Evolutionary conservation across 2,329 filamentous ascomycete genomes (phyloP), one percentile per base, ranked within the genome.

Genomic region (Diaporthe nobilis): DNA sequence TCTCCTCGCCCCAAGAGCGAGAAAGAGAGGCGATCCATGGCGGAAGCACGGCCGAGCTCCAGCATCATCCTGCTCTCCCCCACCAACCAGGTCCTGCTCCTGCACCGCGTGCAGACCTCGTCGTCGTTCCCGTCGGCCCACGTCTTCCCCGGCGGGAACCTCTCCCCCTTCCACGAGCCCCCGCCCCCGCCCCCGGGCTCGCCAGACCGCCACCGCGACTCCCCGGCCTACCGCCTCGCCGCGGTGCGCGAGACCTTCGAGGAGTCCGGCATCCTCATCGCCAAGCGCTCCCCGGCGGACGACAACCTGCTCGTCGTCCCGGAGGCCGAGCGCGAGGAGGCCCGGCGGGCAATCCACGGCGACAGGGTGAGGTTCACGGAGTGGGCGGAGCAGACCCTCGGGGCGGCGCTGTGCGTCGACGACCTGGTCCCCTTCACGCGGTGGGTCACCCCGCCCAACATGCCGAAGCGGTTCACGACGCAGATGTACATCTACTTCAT

Each of bases 401-500:
- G 37, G 9, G 73, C 60, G 31, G 49, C 49, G 22, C 51, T 44
- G 3, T 55, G 70, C 37, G 20, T 72, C 91, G 92, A 92, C 2
- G 87, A 88, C 51, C 86, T 98, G 4, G 86, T 94, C 10, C 95
- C 96, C 0, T 98, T 98, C 81, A 98, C 96, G 0, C 91, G 95
- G 72, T 98, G 97, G 97, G 89, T 98, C 74, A 98, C 97, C 3
- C 96, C 96, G 0, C 84, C 87, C 0, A 91, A 90, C 77, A 86
- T 93, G 1, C 90, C 92, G 0, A 95, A 93, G 80, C 90, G 97
- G 61, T 99, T 97, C 85, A 95, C 94, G 0, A 98, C 96, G 0
- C 96, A 98, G 82, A 98, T 98, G 96, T 99, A 98, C 85, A 84
- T 98, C 15, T 98, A 98, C 84, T 93, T 97, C 84, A 88, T 98